Evolutionary conservation across 1,284 basidiomycete species (phyloP).

Genomic region (Papiliotrema laurentii): DNA sequence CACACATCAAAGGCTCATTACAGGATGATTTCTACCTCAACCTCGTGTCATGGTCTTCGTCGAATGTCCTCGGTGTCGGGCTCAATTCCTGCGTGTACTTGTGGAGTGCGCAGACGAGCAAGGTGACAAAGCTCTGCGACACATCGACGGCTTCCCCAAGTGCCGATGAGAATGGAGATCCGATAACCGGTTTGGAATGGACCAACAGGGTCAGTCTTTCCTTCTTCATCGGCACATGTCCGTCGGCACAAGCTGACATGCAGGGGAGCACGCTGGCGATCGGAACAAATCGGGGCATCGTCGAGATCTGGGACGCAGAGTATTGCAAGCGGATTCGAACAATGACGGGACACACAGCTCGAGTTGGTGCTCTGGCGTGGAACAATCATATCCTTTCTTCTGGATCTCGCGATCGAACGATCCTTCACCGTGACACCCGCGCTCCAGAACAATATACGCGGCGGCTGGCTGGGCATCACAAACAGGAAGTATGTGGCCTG

Average conservation of each 20-base stretch:
- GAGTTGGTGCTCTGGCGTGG: conserved; percentile 93
- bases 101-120: conserved; percentile 91
- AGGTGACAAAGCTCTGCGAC: conserved; percentile 88
- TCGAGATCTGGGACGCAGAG: conserved; percentile 94
- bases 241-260: conserved; percentile 3
- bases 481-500: conserved; percentile 94
- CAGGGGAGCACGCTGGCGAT: conserved; percentile 85
- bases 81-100: conserved; percentile 89
- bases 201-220: conserved; percentile 65
- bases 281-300: conserved; percentile 77
- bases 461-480: conserved; percentile 68
- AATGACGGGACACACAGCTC: conserved; percentile 74
- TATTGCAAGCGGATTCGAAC: conserved; percentile 72
- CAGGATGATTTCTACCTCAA: conserved; percentile 96
- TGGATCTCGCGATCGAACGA: conserved; percentile 84
- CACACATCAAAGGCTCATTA: conserved; percentile 3
- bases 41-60: conserved; percentile 93
- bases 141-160: conserved; percentile 48
- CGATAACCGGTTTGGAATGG: conserved; percentile 84
- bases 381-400: conserved; percentile 83
- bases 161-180: conserved; percentile 52
- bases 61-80: conserved; percentile 91
- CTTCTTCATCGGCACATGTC: background rate
- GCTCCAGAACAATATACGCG: conserved; percentile 66
- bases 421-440: conserved; percentile 89